Conservation (phyloP, 2,329 filamentous ascomycete species). For the Aspergillus terreus region DNA sequence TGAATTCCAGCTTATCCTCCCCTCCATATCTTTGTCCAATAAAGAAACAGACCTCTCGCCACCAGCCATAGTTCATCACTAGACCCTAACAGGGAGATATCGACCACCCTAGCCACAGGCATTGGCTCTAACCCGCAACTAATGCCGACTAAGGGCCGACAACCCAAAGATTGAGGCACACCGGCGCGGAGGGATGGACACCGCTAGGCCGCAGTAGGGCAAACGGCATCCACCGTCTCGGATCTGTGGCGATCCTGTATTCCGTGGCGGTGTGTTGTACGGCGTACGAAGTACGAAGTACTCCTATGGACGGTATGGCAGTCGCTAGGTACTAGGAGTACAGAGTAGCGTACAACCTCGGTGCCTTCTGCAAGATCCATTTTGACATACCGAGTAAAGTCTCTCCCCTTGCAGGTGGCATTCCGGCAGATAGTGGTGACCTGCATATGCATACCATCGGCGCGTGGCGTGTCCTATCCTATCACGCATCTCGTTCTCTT, state of each 20-base stretch:
- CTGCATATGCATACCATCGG: not conserved
- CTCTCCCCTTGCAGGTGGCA: slow-evolving; percentile 3
- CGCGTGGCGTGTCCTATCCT: no score
- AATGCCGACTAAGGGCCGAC: not conserved
- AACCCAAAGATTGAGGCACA: not conserved
- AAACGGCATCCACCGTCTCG: not conserved
- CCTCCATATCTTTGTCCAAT: no score
- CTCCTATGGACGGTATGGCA: no score
- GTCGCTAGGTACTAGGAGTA: no score
- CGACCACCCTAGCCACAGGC: no score
- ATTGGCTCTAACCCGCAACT: not conserved
- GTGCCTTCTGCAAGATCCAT: not conserved
- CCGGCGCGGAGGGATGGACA: not conserved
- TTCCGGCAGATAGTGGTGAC: not conserved
- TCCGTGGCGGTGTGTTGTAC: no score
- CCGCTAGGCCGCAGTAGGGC: not conserved
- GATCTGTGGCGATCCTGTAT: not conserved
- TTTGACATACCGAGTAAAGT: not conserved
- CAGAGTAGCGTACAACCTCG: no score
- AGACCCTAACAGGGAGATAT: not conserved
- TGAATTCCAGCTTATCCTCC: no score
- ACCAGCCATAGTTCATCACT: not conserved
- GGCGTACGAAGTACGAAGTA: no score
- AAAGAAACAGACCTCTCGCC: no score
- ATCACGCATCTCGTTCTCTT: not conserved